Evolutionary conservation across 345 rosid species (phyloP), one percentile per base, ranked within the genome.

Genomic region (Hypericum androsaemum): DNA sequence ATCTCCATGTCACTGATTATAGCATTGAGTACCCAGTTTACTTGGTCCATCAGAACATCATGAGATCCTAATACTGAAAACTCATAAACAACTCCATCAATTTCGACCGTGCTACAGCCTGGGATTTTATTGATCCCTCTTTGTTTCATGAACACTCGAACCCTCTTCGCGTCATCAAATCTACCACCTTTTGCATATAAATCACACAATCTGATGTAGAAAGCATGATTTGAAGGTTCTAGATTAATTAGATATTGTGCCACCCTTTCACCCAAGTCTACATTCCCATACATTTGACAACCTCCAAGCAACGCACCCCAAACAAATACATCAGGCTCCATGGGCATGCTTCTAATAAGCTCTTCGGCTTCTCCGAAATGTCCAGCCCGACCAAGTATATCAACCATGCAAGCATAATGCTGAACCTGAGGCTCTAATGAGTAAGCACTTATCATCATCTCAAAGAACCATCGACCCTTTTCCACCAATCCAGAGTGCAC

Each of bases 271-370:
- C 88, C 84, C 52, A 74, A 16, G 57, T 71, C 67, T 14, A 62
- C 53, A 61, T 78, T 74, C 5, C 78, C 76, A 50, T 71, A 77
- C 72, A 74, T 71, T 70, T 76, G 74, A 60, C 88, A 81, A 35
- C 84, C 88, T 22, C 83, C 84, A 12, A 81, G 65, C 47, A 81
- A 64, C 38, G 88, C 84, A 48, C 84, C 84, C 75, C 80, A 81
- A 42, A 81, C 80, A 58, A 56, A 72, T 37, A 65, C 73, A 66
- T 81, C 82, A 10, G 84, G 78, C 68, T 70, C 71, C 66, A 74
- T 64, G 12, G 75, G 82, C 88, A 81, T 76, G 41, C 57, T 52
- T 66, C 57, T 58, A 11, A 81, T 63, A 42, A 78, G 74, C 62
- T 32, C 44, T 68, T 67, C 75, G 9, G 71, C 88, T 67, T 81